These are phyloP conservation scores for Fimicolochytrium jonesii DNA, from an alignment of 192 early-diverging fungal genomes.

Conservation along the genomic window DNA sequence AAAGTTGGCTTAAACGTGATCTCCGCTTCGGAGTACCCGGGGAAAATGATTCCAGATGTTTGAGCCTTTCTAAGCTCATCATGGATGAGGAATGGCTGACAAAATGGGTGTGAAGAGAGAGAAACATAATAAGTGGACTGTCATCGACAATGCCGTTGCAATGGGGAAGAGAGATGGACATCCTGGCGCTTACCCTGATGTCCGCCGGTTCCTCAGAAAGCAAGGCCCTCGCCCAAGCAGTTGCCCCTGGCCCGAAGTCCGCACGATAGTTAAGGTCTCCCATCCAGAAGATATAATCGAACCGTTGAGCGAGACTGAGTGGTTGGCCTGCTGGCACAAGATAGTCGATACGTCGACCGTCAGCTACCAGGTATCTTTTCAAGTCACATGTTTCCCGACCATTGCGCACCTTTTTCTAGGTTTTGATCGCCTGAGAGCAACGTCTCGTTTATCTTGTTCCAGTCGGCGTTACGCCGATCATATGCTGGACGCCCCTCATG, in stretches of 20 bases:
- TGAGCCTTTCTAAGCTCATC: conserved; percentile 5
- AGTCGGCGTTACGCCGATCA: conserved; percentile 16
- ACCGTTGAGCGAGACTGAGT: conserved; percentile 5
- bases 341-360: too few species aligned
- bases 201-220: conserved; percentile 3
- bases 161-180: too few species aligned
- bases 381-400: too few species aligned
- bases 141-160: too few species aligned
- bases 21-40: conserved; percentile 70
- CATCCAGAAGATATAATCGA: conserved; percentile 73
- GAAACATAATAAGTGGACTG: too few species aligned
- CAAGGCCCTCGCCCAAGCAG: conserved; percentile 51
- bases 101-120: conserved; percentile 72
- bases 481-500: conserved; percentile 22
- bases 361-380: too few species aligned
- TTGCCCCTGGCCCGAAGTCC: conserved; percentile 51
- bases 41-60: conserved; percentile 60
- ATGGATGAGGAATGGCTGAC: conserved; percentile 19
- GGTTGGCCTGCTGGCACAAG: too few species aligned
- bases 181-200: conserved; percentile 23
- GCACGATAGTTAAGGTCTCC: conserved; percentile 96
- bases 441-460: conserved; percentile 17
- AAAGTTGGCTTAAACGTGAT: conserved; percentile 87
- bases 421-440: not conserved
- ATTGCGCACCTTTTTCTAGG: not conserved